Evolutionary conservation across 2,329 filamentous ascomycete genomes (phyloP).

Genomic region (Penicillium sp.): DNA sequence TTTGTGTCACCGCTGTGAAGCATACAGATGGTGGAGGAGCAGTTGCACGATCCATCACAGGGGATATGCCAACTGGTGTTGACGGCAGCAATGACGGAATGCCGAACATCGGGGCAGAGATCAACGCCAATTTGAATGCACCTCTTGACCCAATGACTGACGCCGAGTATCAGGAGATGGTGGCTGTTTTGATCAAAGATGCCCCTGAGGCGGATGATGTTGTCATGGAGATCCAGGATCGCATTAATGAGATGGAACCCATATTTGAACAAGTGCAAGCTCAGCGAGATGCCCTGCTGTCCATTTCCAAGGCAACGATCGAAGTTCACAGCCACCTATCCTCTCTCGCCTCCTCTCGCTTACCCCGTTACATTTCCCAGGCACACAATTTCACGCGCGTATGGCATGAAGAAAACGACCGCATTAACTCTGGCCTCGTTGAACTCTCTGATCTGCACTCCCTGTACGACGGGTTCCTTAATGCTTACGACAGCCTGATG

Average conservation of each 20-base stretch:
- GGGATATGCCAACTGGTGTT: constrained; percentile 59
- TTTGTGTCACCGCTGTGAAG: constrained; percentile 86
- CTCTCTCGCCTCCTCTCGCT: constrained; percentile 61
- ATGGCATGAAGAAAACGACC: constrained; percentile 74
- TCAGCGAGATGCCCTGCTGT: constrained; percentile 59
- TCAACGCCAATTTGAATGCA: constrained; percentile 38
- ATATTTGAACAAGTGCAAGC: constrained; percentile 64
- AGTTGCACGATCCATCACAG: constrained; percentile 64
- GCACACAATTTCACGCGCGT: constrained; percentile 49
- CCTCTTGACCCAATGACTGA: constrained; percentile 70
- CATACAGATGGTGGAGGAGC: constrained; percentile 81
- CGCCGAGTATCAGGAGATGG: constrained; percentile 77
- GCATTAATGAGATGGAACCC: constrained; percentile 72
- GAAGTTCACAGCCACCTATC: constrained; percentile 67
- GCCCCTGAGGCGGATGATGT: constrained; percentile 63
- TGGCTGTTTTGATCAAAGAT: constrained; percentile 66
- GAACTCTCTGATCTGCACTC: constrained; percentile 74
- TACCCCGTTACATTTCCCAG: constrained; percentile 55
- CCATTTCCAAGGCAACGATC: constrained; percentile 58
- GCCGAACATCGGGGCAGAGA: constrained; percentile 34
- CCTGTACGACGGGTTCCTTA: constrained; percentile 86
- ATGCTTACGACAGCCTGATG: constrained; percentile 79
- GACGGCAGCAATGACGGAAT: constrained; percentile 38
- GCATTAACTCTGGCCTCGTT: constrained; percentile 66
- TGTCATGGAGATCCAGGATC: constrained; percentile 68